phyloP scores from a whole-genome alignment of 225 moss, liverwort and hornwort genomes.

The Neckera pumila region DNA sequence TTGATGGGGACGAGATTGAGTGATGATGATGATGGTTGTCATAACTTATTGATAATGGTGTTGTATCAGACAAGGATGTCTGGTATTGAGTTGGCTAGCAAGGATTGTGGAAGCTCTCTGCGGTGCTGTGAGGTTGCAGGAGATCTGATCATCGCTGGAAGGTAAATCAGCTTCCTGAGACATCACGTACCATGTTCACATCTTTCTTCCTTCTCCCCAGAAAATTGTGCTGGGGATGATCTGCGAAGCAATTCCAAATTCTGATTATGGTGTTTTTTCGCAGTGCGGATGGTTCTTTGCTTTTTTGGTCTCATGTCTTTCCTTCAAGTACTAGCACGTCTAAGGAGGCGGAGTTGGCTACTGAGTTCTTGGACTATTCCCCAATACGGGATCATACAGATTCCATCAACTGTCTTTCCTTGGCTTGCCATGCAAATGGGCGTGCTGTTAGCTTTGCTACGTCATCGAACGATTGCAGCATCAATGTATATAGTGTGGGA shows the following conservation, averaged over 20 bases:
- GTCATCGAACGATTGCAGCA: slow-evolving; percentile 71
- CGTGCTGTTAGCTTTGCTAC: slow-evolving; percentile 64
- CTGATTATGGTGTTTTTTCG: slow-evolving; percentile 4
- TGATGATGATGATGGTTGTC: background rate
- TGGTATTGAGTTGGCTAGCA: slow-evolving; percentile 64
- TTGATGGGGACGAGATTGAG: background rate
- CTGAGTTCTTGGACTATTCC: slow-evolving; percentile 67
- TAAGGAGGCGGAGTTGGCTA: slow-evolving; percentile 18
- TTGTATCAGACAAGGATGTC: slow-evolving; percentile 59
- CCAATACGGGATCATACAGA: slow-evolving; percentile 72
- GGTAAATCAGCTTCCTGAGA: slow-evolving; percentile 27
- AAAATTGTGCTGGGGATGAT: background rate
- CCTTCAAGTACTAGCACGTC: slow-evolving; percentile 10
- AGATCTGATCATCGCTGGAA: slow-evolving; percentile 63
- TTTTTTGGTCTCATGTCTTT: slow-evolving; percentile 67
- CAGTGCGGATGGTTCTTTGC: slow-evolving; percentile 78
- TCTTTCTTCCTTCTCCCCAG: background rate
- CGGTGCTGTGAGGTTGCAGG: slow-evolving; percentile 84
- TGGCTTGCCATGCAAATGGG: slow-evolving; percentile 44
- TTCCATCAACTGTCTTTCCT: slow-evolving; percentile 69
- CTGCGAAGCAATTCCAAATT: background rate
- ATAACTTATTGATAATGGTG: background rate
- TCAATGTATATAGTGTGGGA: slow-evolving; percentile 75
- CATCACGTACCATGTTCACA: background rate
- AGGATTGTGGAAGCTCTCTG: slow-evolving; percentile 53